Conservation (phyloP, 495 filamentous ascomycete species). For the Cairneyella variabilis region DNA sequence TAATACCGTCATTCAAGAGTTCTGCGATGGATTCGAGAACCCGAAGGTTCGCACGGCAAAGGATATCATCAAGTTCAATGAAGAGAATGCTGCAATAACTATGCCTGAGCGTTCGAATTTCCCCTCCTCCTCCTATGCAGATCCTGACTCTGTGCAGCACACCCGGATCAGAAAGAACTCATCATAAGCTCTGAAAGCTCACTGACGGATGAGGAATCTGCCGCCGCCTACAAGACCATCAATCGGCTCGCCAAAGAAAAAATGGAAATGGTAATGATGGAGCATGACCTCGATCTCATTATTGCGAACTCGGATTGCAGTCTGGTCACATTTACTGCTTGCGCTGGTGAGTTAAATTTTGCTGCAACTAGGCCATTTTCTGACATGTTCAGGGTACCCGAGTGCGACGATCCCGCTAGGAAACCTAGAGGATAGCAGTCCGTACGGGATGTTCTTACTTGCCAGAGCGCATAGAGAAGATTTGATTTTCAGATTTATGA, state of each 20-base stretch:
- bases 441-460: slow-evolving; percentile 15
- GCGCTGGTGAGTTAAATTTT: slow-evolving; percentile 6
- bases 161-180: neutral
- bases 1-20: slow-evolving; percentile 11
- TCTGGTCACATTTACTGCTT: slow-evolving; percentile 7
- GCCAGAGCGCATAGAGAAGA: slow-evolving; percentile 6
- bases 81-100: slow-evolving; percentile 9
- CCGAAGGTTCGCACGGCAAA: neutral
- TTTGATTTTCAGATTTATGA: slow-evolving; percentile 11
- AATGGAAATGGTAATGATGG: slow-evolving; percentile 6
- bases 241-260: neutral
- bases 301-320: slow-evolving; percentile 13
- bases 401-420: slow-evolving; percentile 18
- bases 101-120: slow-evolving; percentile 15
- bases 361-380: neutral
- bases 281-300: slow-evolving; percentile 14
- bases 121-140: neutral
- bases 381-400: slow-evolving; percentile 8
- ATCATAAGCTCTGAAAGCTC: neutral
- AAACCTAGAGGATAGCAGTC: slow-evolving; percentile 3
- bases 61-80: slow-evolving; percentile 19
- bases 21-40: slow-evolving; percentile 13
- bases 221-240: neutral
- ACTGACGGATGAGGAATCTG: neutral
- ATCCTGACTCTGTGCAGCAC: neutral